These are phyloP conservation scores for Escallonia herrerae DNA, from an alignment of 129 eudicot species.

Conservation along the genomic window DNA sequence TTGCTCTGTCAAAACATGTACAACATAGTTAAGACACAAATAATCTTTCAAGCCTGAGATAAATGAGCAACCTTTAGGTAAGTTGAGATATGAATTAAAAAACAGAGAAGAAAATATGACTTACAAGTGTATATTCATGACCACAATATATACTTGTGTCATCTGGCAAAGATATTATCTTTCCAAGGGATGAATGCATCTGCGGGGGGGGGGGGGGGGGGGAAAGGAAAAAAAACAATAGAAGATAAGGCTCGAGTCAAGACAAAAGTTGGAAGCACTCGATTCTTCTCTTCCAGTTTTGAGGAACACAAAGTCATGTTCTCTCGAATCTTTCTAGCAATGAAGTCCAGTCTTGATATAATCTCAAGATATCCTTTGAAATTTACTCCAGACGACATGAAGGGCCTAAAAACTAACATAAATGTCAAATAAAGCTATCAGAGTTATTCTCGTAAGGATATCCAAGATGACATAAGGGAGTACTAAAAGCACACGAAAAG, in stretches of 20 bases:
- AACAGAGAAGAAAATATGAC: constrained; percentile 12
- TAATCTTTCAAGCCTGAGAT: constrained; percentile 3
- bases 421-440: too few relatives aligned
- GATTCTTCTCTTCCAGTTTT: constrained; percentile 44
- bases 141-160: constrained; percentile 82
- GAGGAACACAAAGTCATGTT: too few relatives aligned
- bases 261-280: constrained; percentile 44
- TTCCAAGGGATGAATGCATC: constrained; percentile 71
- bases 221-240: constrained; percentile 7
- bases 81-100: background rate
- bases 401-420: too few relatives aligned
- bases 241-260: background rate
- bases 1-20: constrained; percentile 60
- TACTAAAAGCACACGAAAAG: too few relatives aligned
- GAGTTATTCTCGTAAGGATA: too few relatives aligned
- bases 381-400: background rate
- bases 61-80: background rate
- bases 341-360: background rate
- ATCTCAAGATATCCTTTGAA: background rate
- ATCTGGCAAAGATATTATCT: constrained; percentile 67
- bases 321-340: background rate
- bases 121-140: constrained; percentile 89
- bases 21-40: background rate
- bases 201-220: too few relatives aligned
- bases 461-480: too few relatives aligned